These are phyloP conservation scores for Arabidopsis arenosa DNA, from an alignment of 345 rosid genomes.

Conservation along the genomic window DNA sequence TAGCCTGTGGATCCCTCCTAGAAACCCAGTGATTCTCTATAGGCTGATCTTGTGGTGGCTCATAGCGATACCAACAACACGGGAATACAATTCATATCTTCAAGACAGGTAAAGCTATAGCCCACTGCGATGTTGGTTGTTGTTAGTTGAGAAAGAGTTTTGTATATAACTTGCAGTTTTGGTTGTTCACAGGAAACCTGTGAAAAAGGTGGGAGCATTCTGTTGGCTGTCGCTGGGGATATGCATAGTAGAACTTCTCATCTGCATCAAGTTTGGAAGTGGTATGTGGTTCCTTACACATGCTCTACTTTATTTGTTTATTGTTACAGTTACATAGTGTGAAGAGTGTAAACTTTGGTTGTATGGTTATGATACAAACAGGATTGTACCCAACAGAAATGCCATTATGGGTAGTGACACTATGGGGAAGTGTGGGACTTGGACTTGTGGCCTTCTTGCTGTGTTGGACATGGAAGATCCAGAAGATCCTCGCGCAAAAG, in stretches of 20 bases:
- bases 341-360: slow-evolving; percentile 24
- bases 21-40: slow-evolving; percentile 88
- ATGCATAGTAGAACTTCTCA: slow-evolving; percentile 94
- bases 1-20: slow-evolving; percentile 95
- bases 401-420: slow-evolving; percentile 77
- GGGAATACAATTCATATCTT: slow-evolving; percentile 96
- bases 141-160: slow-evolving; percentile 13
- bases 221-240: slow-evolving; percentile 98
- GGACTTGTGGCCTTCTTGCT: slow-evolving; percentile 62
- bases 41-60: slow-evolving; percentile 98
- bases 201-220: slow-evolving; percentile 95
- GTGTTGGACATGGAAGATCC: slow-evolving; percentile 81
- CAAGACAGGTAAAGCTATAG: slow-evolving; percentile 71
- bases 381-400: slow-evolving; percentile 87
- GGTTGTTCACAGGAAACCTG: slow-evolving; percentile 61
- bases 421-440: slow-evolving; percentile 74
- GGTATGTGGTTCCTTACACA: slow-evolving; percentile 54
- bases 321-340: slow-evolving; percentile 6
- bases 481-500: slow-evolving; percentile 65
- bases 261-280: slow-evolving; percentile 96
- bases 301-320: slow-evolving; percentile 1
- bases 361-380: slow-evolving; percentile 31
- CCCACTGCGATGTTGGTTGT: slow-evolving; percentile 23
- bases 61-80: slow-evolving; percentile 93
- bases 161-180: slow-evolving; percentile 14